phyloP scores from a whole-genome alignment of 495 filamentous ascomycete genomes.

The Echria macrotheca region DNA sequence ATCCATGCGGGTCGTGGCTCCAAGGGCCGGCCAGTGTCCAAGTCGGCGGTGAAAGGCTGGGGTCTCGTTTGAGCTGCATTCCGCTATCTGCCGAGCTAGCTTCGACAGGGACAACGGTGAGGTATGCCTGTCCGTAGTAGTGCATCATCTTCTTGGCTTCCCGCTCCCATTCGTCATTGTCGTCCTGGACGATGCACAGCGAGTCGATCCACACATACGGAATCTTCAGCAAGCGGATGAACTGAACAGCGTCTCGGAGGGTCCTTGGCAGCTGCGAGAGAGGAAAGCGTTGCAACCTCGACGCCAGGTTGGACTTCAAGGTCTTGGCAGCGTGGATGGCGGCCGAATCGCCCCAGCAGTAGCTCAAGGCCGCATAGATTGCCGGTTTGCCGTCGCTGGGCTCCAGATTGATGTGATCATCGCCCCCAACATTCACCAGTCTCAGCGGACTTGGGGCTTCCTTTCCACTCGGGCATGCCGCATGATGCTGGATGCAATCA shows the following conservation, averaged over 20 bases:
- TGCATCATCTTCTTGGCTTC: conserved; percentile 4
- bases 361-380: background rate
- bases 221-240: background rate
- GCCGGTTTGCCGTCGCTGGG: background rate
- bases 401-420: background rate
- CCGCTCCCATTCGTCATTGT: background rate
- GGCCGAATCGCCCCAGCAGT: background rate
- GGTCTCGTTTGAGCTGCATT: background rate
- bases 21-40: background rate
- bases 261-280: background rate
- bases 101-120: background rate
- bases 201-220: conserved; percentile 1
- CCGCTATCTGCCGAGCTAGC: background rate
- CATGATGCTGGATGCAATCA: background rate
- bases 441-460: background rate
- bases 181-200: conserved; percentile 1
- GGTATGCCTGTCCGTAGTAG: background rate
- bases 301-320: background rate
- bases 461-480: background rate
- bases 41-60: background rate
- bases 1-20: background rate
- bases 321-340: background rate
- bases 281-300: background rate
- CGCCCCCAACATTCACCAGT: background rate
- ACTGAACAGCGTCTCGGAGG: background rate